phyloP scores from a whole-genome alignment of 768 basidiomycete genomes.

The Cyclocybe aegerita region DNA sequence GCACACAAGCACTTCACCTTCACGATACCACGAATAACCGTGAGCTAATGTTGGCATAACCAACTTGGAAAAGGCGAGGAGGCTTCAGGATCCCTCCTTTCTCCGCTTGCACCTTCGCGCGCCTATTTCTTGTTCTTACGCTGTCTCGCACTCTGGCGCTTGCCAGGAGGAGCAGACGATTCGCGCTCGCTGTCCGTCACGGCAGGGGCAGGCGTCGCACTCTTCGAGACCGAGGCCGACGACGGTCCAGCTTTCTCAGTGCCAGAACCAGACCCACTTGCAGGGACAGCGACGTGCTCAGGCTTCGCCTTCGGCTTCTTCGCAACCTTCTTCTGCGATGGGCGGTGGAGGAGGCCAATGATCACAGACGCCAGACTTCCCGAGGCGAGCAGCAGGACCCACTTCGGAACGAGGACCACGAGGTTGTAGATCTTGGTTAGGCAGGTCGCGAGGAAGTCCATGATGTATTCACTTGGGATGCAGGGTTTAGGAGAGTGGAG shows the following conservation, averaged over 20 bases:
- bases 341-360: conserved; percentile 62
- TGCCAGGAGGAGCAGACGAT: conserved; percentile 17
- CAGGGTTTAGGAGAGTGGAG: not conserved
- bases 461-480: conserved; percentile 57
- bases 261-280: not conserved
- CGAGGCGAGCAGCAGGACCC: conserved; percentile 65
- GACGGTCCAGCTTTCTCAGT: too few relatives aligned
- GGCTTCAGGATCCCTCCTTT: too few relatives aligned
- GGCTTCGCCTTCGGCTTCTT: not conserved
- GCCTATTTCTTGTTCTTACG: conserved; percentile 23
- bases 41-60: too few relatives aligned
- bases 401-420: conserved; percentile 60
- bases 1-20: too few relatives aligned
- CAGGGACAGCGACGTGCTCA: conserved; percentile 3
- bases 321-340: conserved; percentile 11
- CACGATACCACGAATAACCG: too few relatives aligned
- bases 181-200: conserved; percentile 20
- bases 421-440: conserved; percentile 53
- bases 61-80: too few relatives aligned
- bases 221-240: not conserved
- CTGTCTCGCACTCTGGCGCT: conserved; percentile 23
- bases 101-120: too few relatives aligned
- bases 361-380: conserved; percentile 67
- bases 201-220: conserved; percentile 4
- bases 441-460: conserved; percentile 56